Evolutionary conservation across 148 eudicot genomes (phyloP), one percentile per base, ranked within the genome.

Genomic region (Chenopodium formosanum): DNA sequence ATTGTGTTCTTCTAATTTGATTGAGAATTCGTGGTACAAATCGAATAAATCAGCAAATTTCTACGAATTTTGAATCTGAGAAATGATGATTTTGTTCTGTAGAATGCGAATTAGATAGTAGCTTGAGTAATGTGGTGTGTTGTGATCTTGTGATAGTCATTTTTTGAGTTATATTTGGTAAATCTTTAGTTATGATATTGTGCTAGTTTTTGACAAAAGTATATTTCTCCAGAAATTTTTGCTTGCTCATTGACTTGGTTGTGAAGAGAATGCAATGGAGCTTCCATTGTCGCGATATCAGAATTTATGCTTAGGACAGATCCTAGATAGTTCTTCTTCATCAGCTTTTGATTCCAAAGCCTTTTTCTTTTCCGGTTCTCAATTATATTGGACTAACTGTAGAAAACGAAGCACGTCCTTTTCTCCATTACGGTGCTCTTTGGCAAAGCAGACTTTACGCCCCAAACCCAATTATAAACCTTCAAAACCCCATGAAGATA

Each of bases 381-480:
- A 70, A 66, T 71, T 79, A 56, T 65, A 71, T 76, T 31, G 77
- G 16, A 79, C 82, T 56, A 82, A 71, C 52, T 34, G 58, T 65
- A 85, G 63, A 66, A 86, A 82, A 80, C 66, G 82, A 56, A 83
- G 70, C 60, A 34, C 46, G 56, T 81, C 87, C 13, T 79, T 86
- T 64, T 82, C 75, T 23, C 82, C 79, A 58, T 77, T 87, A 52
- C 68, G 73, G 71, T 88, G 90, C 82, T 88, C 88, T 70, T 78
- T 80, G 11, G 16, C 84, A 9, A 87, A 90, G 34, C 90, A 91
- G 46, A 91, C 85, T 31, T 79, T 93, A 71, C 87, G 82, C 25
- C 92, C 91, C 9, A 85, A 89, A 25, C 97, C 97, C 64, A 73
- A 84, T 62, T 89, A 86, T 0, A 90, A 83, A 80, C 89, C 90